Evolutionary conservation across 2,329 filamentous ascomycete genomes (phyloP).

Genomic region (Graphilbum fragrans): DNA sequence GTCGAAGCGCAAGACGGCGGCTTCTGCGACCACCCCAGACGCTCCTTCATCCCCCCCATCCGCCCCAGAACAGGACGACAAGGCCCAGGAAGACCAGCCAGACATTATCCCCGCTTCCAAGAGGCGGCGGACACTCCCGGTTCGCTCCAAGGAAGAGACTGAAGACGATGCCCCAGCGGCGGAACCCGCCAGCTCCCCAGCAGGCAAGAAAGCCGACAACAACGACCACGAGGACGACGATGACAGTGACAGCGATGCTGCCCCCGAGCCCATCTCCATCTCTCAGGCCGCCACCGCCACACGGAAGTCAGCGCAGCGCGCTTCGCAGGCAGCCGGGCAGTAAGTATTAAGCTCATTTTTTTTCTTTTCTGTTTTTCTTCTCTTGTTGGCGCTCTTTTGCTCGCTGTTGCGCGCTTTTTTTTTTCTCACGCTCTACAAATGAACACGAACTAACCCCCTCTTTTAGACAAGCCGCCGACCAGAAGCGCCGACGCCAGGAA

Average conservation of each 20-base stretch:
- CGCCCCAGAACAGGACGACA: too few species aligned
- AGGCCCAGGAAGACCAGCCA: too few species aligned
- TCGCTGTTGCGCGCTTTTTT: background rate
- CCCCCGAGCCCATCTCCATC: conserved; percentile 47
- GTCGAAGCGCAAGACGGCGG: background rate
- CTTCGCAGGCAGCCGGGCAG: conserved; percentile 38
- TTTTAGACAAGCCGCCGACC: conserved; percentile 36
- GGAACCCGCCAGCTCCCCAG: background rate
- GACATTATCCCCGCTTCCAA: too few species aligned
- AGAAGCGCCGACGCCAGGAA: conserved; percentile 44
- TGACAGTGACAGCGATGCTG: conserved; percentile 38
- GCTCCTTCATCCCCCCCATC: too few species aligned
- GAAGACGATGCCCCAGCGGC: background rate
- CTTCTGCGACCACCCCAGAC: background rate
- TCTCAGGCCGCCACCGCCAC: conserved; percentile 32
- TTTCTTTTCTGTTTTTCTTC: conserved; percentile 1
- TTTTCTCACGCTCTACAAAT: background rate
- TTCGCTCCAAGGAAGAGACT: too few species aligned
- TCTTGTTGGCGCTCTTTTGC: background rate
- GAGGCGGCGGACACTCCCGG: too few species aligned
- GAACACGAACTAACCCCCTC: background rate
- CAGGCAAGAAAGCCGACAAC: background rate
- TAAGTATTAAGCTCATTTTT: conserved; percentile 18
- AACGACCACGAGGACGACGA: conserved; percentile 20
- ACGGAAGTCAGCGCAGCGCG: conserved; percentile 31